A percentile compares a stretch with the other conserved stretches of the same genome.
Evolutionary conservation across 139 green algal species (phyloP).

Genomic region (Chlamydomonas sp.): DNA sequence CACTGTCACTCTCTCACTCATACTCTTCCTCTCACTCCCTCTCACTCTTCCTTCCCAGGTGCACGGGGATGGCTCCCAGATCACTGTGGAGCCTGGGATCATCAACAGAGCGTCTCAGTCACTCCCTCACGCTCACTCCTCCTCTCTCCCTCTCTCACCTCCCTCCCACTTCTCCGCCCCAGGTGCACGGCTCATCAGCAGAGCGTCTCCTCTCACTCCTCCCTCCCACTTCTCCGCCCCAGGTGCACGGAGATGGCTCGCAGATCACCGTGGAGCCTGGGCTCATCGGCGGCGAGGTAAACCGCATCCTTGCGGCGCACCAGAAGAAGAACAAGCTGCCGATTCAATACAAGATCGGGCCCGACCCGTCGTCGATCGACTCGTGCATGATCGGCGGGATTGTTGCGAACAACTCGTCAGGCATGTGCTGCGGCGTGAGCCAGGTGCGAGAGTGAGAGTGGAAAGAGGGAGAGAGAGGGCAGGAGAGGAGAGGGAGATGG

Average conservation of each 20-base stretch:
- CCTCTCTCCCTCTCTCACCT: too few species aligned
- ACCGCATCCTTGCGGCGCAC: constrained; percentile 76
- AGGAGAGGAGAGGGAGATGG: too few species aligned
- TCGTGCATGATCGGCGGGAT: constrained; percentile 83
- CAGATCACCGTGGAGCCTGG: constrained; percentile 90
- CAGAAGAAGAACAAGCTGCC: constrained; percentile 61
- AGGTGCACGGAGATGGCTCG: constrained; percentile 79
- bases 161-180: too few species aligned
- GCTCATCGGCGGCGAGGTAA: constrained; percentile 92
- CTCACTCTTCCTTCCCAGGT: constrained; percentile 1
- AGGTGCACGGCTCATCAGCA: too few species aligned
- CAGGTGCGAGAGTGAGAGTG: too few species aligned
- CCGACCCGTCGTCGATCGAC: constrained; percentile 93
- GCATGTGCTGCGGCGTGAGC: constrained; percentile 96
- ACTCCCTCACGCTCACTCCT: too few species aligned
- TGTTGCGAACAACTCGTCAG: constrained; percentile 94
- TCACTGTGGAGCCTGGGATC: constrained; percentile 91
- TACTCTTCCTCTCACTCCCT: too few species aligned
- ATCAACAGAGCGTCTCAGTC: too few species aligned
- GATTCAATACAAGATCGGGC: constrained; percentile 96
- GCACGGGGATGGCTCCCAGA: constrained; percentile 78
- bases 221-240: background rate
- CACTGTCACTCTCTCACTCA: too few species aligned
- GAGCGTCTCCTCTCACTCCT: background rate
- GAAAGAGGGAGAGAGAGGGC: too few species aligned